These are phyloP conservation scores for Wickerhamomyces sp. DNA, from an alignment of 1,139 yeast species.

Conservation along the genomic window DNA sequence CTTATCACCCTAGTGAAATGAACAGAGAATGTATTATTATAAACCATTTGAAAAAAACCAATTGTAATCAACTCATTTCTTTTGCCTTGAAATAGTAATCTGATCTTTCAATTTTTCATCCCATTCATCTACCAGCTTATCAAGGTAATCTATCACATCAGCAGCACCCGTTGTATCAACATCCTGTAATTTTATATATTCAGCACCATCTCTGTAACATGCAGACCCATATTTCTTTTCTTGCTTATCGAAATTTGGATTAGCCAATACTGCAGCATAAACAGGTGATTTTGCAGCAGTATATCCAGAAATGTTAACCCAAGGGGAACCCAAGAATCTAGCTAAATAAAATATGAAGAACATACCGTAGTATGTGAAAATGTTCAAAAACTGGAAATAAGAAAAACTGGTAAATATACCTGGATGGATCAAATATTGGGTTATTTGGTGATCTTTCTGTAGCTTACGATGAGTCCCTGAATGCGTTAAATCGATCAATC, in stretches of 20 bases:
- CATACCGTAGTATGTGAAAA: constrained; percentile 84
- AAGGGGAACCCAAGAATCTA: constrained; percentile 73
- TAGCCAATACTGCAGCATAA: constrained; percentile 48
- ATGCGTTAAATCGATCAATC: constrained; percentile 81
- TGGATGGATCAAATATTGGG: constrained; percentile 82
- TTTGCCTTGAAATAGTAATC: constrained; percentile 48
- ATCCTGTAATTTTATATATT: constrained; percentile 50
- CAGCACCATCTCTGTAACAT: constrained; percentile 57
- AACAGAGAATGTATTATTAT: neutral
- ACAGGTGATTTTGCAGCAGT: constrained; percentile 86
- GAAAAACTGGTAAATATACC: constrained; percentile 90
- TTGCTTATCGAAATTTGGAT: constrained; percentile 42
- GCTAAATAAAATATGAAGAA: constrained; percentile 78
- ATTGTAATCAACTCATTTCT: no score
- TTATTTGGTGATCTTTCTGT: constrained; percentile 43
- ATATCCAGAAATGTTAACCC: constrained; percentile 87
- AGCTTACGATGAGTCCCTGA: constrained; percentile 57
- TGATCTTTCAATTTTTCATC: constrained; percentile 67
- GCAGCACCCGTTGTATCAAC: constrained; percentile 61
- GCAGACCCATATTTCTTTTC: constrained; percentile 73
- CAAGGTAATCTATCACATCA: constrained; percentile 60
- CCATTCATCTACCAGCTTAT: constrained; percentile 56
- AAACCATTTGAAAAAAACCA: no score
- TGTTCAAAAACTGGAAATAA: constrained; percentile 68
- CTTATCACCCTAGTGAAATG: no score